phyloP scores from a whole-genome alignment of 176 grass and related monocot genomes.

The Phyllostachys edulis region DNA sequence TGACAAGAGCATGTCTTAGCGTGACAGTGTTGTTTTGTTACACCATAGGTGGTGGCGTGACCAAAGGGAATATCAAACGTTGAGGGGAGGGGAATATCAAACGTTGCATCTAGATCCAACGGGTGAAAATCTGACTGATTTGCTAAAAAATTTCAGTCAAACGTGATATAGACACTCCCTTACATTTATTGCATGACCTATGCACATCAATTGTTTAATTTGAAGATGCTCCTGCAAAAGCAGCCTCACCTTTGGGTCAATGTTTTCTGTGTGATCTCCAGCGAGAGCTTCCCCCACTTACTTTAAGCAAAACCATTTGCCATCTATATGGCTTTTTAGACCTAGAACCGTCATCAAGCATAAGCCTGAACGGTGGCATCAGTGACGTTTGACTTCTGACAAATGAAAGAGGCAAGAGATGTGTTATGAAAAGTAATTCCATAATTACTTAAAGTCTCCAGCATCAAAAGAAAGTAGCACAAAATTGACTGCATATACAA shows the following conservation, averaged over 20 bases:
- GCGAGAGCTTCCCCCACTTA: slow-evolving; percentile 93
- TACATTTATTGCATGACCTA: not conserved
- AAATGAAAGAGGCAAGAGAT: slow-evolving; percentile 8
- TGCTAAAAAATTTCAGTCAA: too few species aligned
- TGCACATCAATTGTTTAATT: not conserved
- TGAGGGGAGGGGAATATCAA: too few species aligned
- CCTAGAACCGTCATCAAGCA: slow-evolving; percentile 51
- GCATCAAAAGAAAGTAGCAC: not conserved
- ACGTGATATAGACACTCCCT: too few species aligned
- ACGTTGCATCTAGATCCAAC: too few species aligned
- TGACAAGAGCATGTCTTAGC: too few species aligned
- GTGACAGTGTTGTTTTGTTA: too few species aligned
- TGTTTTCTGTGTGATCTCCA: slow-evolving; percentile 74
- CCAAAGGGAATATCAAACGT: too few species aligned
- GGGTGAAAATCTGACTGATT: too few species aligned
- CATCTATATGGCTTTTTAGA: slow-evolving; percentile 68
- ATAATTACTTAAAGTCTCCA: not conserved
- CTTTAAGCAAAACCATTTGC: slow-evolving; percentile 90
- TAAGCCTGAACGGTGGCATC: slow-evolving; percentile 57
- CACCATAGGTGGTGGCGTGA: too few species aligned
- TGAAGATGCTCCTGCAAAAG: slow-evolving; percentile 4
- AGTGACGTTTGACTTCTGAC: slow-evolving; percentile 42
- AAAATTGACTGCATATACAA: not conserved
- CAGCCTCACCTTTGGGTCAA: slow-evolving; percentile 78
- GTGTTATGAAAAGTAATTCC: not conserved